Percentiles rank a stretch among this genome's conserved stretches.
These are phyloP conservation scores for Arachnopeziza araneosa DNA, from an alignment of 2,329 filamentous ascomycete genomes.

Conservation along the genomic window DNA sequence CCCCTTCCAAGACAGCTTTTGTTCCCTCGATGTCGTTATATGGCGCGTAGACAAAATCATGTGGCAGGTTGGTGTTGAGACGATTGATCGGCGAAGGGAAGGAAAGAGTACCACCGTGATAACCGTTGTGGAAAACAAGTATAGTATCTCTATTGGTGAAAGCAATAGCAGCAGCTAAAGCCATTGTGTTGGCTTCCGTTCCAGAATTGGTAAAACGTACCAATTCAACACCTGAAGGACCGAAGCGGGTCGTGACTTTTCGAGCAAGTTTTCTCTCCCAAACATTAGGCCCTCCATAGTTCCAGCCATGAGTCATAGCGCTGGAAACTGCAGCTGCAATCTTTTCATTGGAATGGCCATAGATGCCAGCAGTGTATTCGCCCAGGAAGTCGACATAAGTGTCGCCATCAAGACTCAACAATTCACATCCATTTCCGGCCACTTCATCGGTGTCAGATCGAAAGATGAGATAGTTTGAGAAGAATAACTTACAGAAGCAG, in stretches of 20 bases:
- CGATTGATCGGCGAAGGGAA: conserved; percentile 41
- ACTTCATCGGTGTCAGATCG: conserved; percentile 3
- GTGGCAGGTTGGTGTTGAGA: conserved; percentile 17
- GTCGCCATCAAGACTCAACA: conserved; percentile 6
- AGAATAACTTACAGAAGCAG: conserved; percentile 6
- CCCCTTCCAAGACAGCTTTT: conserved; percentile 35
- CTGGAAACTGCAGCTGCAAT: conserved; percentile 44
- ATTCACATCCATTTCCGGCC: conserved; percentile 13
- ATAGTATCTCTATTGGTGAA: conserved; percentile 20
- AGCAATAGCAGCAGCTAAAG: conserved; percentile 38
- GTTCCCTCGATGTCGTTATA: conserved; percentile 56
- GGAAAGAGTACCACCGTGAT: conserved; percentile 31
- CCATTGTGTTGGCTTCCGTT: conserved; percentile 59
- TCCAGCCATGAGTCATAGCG: conserved; percentile 43
- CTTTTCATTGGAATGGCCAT: conserved; percentile 55
- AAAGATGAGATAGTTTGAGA: not conserved
- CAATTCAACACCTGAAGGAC: conserved; percentile 38
- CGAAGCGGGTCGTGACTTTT: conserved; percentile 21
- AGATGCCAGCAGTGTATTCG: conserved; percentile 61
- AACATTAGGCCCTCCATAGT: conserved; percentile 46
- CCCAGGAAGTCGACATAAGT: conserved; percentile 54
- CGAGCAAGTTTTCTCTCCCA: conserved; percentile 48
- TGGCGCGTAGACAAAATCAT: conserved; percentile 42
- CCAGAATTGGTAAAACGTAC: conserved; percentile 61
- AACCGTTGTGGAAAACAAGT: conserved; percentile 22